Conservation (phyloP, 768 basidiomycete genomes). For the Psilocybe subaeruginosa region DNA sequence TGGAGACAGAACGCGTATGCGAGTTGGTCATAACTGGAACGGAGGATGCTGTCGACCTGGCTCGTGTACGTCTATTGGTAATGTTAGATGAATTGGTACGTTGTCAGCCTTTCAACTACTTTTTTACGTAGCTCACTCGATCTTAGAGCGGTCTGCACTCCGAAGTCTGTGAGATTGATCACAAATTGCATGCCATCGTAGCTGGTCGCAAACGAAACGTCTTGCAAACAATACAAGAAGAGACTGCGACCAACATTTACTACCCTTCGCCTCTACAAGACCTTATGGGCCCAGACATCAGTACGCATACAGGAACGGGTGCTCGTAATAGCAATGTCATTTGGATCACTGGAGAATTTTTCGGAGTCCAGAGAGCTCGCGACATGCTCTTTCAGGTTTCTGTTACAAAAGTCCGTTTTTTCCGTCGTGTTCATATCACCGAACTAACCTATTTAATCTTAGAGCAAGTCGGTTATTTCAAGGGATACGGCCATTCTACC, state of each 20-base stretch:
- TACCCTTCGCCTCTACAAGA: slow-evolving; percentile 90
- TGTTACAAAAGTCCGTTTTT: slow-evolving; percentile 70
- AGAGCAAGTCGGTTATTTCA: slow-evolving; percentile 91
- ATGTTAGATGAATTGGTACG: slow-evolving; percentile 94
- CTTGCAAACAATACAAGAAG: slow-evolving; percentile 93
- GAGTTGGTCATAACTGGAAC: slow-evolving; percentile 90
- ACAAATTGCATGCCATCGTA: slow-evolving; percentile 90
- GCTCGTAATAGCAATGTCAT: slow-evolving; percentile 75
- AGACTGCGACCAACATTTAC: slow-evolving; percentile 97
- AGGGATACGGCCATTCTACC: slow-evolving; percentile 93
- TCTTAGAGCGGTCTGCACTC: slow-evolving; percentile 86
- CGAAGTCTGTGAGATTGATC: slow-evolving; percentile 92
- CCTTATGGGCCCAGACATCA: slow-evolving; percentile 71
- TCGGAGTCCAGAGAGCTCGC: slow-evolving; percentile 90
- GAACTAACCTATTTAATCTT: slow-evolving; percentile 3
- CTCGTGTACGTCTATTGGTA: slow-evolving; percentile 87
- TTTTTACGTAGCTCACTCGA: slow-evolving; percentile 21
- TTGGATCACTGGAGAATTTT: slow-evolving; percentile 98
- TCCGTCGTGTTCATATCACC: not conserved
- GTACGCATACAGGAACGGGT: slow-evolving; percentile 38
- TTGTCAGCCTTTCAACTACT: slow-evolving; percentile 15
- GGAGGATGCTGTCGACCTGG: slow-evolving; percentile 89
- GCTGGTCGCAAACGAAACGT: slow-evolving; percentile 86
- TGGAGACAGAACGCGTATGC: slow-evolving; percentile 94
- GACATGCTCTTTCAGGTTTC: slow-evolving; percentile 95